phyloP scores from a whole-genome alignment of 2,329 filamentous ascomycete species.

The Karstenula rhodostoma region DNA sequence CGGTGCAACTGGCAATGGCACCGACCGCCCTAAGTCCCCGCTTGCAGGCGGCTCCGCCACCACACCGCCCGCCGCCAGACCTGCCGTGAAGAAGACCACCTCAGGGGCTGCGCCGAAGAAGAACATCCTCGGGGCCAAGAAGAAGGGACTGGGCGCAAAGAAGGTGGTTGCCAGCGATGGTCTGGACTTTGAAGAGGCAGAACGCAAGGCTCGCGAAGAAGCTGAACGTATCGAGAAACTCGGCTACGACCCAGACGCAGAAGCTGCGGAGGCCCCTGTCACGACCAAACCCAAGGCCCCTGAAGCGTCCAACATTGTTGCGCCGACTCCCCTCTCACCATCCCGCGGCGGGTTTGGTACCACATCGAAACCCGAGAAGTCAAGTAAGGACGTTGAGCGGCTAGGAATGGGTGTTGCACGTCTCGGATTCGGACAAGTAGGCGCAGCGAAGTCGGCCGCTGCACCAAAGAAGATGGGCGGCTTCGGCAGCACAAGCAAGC shows the following conservation, averaged over 20 bases:
- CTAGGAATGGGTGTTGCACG: conserved; percentile 87
- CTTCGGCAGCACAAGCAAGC: conserved; percentile 85
- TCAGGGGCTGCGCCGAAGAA: conserved; percentile 74
- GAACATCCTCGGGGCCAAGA: conserved; percentile 84
- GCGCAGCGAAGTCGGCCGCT: conserved; percentile 62
- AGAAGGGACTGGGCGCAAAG: conserved; percentile 65
- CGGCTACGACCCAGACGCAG: conserved; percentile 92
- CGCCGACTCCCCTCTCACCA: conserved; percentile 79
- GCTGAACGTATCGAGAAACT: conserved; percentile 94
- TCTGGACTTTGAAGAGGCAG: conserved; percentile 94
- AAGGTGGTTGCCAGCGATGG: conserved; percentile 78
- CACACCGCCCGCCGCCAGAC: conserved; percentile 60
- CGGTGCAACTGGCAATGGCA: conserved; percentile 66
- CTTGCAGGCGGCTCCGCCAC: conserved; percentile 62
- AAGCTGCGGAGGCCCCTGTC: conserved; percentile 56
- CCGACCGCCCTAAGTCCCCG: conserved; percentile 82
- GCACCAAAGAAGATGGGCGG: conserved; percentile 82
- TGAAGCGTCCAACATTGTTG: conserved; percentile 68
- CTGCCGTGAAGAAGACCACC: conserved; percentile 79
- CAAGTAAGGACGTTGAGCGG: conserved; percentile 81
- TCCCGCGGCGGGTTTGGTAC: conserved; percentile 68
- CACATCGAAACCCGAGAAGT: conserved; percentile 62
- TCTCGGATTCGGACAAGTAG: conserved; percentile 88
- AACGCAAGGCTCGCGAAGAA: conserved; percentile 97
- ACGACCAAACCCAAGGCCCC: conserved; percentile 50